Conservation (phyloP, 2,329 filamentous ascomycete genomes). For the Raffaelea ambrosiae region DNA sequence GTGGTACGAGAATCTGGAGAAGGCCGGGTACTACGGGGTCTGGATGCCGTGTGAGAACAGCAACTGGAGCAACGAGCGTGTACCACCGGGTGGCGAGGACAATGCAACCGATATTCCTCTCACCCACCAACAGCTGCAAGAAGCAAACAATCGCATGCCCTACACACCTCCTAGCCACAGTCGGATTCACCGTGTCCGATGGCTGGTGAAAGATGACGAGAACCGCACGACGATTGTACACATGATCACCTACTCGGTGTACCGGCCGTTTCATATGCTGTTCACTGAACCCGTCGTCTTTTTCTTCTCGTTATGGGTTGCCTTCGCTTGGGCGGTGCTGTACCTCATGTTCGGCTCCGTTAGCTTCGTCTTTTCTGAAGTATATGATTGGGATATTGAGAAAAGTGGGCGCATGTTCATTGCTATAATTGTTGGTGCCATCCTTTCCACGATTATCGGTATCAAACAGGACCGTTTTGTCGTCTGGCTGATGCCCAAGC, state of each 20-base stretch:
- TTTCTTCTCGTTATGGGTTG: constrained; percentile 82
- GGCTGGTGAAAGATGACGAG: constrained; percentile 73
- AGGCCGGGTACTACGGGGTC: constrained; percentile 46
- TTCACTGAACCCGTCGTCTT: constrained; percentile 72
- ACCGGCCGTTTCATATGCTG: constrained; percentile 69
- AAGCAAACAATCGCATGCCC: background rate
- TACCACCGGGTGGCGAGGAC: constrained; percentile 7
- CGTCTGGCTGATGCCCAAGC: constrained; percentile 26
- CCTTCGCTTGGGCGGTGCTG: constrained; percentile 82
- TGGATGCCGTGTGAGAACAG: constrained; percentile 20
- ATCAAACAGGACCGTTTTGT: constrained; percentile 66
- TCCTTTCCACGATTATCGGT: constrained; percentile 58
- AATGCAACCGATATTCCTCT: background rate
- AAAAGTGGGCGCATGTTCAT: constrained; percentile 65
- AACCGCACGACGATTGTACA: constrained; percentile 57
- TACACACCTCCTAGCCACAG: background rate
- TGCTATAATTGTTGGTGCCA: constrained; percentile 59
- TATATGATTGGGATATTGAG: constrained; percentile 59
- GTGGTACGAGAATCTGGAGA: constrained; percentile 71
- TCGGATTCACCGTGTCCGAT: constrained; percentile 55
- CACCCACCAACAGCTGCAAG: background rate
- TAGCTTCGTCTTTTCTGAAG: constrained; percentile 64
- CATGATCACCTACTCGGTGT: constrained; percentile 67
- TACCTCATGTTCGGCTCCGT: constrained; percentile 79
- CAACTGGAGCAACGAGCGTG: constrained; percentile 10